These are phyloP conservation scores for Vigna unguiculata DNA, from an alignment of 306 rosid species.

Conservation along the genomic window DNA sequence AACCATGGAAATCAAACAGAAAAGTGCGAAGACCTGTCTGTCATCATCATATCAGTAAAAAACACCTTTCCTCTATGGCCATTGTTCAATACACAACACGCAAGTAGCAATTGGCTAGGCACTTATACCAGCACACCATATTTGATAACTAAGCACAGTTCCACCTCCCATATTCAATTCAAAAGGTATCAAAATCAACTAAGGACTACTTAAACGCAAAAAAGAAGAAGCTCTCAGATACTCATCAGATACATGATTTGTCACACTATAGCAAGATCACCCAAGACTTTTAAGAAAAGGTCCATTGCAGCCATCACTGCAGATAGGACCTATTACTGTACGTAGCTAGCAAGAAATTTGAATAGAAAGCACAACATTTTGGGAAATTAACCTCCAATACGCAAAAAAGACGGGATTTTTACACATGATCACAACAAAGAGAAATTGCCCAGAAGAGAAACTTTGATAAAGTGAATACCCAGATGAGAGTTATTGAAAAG, in stretches of 20 bases:
- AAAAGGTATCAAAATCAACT: conserved; percentile 15
- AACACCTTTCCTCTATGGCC: background rate
- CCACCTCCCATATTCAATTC: conserved; percentile 17
- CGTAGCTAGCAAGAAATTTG: too few relatives aligned
- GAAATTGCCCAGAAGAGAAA: background rate
- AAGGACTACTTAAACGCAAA: background rate
- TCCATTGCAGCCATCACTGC: background rate
- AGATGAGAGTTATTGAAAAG: conserved; percentile 19
- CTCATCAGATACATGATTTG: conserved; percentile 15
- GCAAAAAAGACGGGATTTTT: background rate
- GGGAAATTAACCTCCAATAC: too few relatives aligned
- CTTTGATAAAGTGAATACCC: background rate
- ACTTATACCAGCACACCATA: conserved; percentile 1
- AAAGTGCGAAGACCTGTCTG: conserved; percentile 14
- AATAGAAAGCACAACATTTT: too few relatives aligned
- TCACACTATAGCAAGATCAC: conserved; percentile 10
- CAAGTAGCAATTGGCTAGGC: conserved; percentile 3
- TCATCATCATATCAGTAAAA: conserved; percentile 1
- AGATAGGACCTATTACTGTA: conserved; percentile 8
- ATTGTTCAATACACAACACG: background rate
- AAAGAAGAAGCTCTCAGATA: background rate
- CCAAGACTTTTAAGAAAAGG: background rate
- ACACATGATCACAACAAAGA: conserved; percentile 34
- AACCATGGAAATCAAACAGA: conserved; percentile 17
- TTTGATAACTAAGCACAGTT: conserved; percentile 1